phyloP scores from a whole-genome alignment of 1,139 yeast genomes.

The Suhomyces chickasaworum region DNA sequence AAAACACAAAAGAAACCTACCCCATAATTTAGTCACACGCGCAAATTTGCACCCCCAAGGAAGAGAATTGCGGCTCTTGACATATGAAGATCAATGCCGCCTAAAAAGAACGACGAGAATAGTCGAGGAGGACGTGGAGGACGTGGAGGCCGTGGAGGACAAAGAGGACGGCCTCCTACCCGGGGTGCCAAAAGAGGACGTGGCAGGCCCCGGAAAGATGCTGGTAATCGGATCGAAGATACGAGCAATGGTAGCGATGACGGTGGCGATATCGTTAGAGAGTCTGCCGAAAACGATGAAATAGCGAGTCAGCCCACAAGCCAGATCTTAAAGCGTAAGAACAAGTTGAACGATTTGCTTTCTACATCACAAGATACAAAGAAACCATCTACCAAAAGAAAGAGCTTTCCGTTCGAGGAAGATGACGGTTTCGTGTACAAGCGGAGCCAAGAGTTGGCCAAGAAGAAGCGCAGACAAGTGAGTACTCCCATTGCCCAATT shows the following conservation, averaged over 20 bases:
- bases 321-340: conserved; percentile 26
- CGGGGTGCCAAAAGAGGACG: not conserved
- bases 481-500: conserved; percentile 32
- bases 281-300: conserved; percentile 1
- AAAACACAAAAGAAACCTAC: conserved; percentile 1
- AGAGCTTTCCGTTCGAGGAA: conserved; percentile 33
- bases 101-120: conserved; percentile 13
- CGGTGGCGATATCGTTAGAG: too few relatives aligned
- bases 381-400: conserved; percentile 2
- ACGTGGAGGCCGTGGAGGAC: not conserved
- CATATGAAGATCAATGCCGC: conserved; percentile 13
- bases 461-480: conserved; percentile 19
- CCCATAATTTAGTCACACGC: conserved; percentile 1
- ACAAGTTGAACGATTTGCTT: conserved; percentile 30
- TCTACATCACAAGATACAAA: conserved; percentile 16
- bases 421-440: conserved; percentile 51
- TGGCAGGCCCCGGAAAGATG: conserved; percentile 1
- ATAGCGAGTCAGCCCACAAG: conserved; percentile 11
- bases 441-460: conserved; percentile 26
- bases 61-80: not conserved
- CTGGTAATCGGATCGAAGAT: not conserved
- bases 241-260: not conserved
- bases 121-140: not conserved
- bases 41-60: not conserved
- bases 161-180: conserved; percentile 1